phyloP scores from a whole-genome alignment of 495 filamentous ascomycete genomes.

The Penicillium ucsense region DNA sequence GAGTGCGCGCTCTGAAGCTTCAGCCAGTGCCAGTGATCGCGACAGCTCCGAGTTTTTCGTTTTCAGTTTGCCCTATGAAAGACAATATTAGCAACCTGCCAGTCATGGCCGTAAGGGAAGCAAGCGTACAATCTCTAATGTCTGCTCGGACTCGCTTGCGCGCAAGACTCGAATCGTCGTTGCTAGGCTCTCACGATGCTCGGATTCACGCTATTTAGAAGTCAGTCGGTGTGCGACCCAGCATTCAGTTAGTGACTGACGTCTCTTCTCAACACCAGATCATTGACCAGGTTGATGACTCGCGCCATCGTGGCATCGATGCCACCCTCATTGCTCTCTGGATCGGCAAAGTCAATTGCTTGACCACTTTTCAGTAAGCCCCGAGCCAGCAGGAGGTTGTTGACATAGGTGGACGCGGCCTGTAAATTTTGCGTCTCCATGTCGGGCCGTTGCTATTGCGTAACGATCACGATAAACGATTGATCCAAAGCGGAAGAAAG shows the following conservation, averaged over 20 bases:
- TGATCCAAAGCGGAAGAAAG: conserved; percentile 34
- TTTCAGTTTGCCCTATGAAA: conserved; percentile 45
- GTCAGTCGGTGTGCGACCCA: conserved; percentile 8
- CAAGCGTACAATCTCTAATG: conserved; percentile 41
- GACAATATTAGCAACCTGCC: conserved; percentile 6
- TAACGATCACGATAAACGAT: conserved; percentile 2
- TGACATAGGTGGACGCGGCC: conserved; percentile 89
- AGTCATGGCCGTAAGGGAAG: not conserved
- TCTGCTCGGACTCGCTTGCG: conserved; percentile 58
- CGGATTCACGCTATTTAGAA: conserved; percentile 64
- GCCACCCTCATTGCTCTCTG: conserved; percentile 54
- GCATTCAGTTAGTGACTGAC: conserved; percentile 37
- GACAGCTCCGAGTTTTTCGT: conserved; percentile 62
- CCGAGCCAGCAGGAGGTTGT: conserved; percentile 85
- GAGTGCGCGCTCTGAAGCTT: conserved; percentile 61
- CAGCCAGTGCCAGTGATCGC: conserved; percentile 63
- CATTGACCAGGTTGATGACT: conserved; percentile 87
- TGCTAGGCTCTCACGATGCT: conserved; percentile 71
- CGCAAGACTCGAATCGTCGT: conserved; percentile 69
- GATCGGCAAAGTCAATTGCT: conserved; percentile 75
- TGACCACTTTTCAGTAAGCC: conserved; percentile 78
- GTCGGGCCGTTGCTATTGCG: conserved; percentile 12
- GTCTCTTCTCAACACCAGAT: conserved; percentile 75
- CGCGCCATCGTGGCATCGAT: conserved; percentile 65
- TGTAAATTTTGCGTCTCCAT: conserved; percentile 77